These are phyloP conservation scores for Phytophthora multivora DNA, from an alignment of 352 stramenopile genomes.

Conservation along the genomic window DNA sequence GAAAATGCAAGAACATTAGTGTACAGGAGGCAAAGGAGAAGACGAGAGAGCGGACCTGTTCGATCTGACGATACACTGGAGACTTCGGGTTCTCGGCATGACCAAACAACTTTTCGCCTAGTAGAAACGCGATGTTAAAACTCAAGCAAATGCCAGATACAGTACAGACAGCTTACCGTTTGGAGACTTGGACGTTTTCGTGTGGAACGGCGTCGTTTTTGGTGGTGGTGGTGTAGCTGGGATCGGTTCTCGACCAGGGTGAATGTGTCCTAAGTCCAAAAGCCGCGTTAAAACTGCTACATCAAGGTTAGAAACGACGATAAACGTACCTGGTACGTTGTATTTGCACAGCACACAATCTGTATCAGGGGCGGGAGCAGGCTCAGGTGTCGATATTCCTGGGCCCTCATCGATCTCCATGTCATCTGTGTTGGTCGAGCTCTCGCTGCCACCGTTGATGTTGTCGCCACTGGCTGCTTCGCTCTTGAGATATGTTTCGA, in stretches of 20 bases:
- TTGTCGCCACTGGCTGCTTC: conserved; percentile 10
- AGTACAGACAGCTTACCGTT: conserved; percentile 16
- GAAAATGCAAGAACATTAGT: neutral
- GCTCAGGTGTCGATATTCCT: conserved; percentile 14
- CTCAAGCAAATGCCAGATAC: neutral
- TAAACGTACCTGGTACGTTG: conserved; percentile 62
- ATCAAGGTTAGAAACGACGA: no score
- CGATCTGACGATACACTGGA: conserved; percentile 64
- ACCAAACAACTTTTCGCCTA: conserved; percentile 58
- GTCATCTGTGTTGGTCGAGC: conserved; percentile 21
- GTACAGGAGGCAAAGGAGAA: neutral
- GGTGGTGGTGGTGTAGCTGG: conserved; percentile 11
- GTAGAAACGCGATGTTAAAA: neutral
- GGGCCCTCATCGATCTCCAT: conserved; percentile 28
- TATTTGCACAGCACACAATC: conserved; percentile 82
- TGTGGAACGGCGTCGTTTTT: conserved; percentile 26
- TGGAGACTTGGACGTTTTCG: conserved; percentile 31
- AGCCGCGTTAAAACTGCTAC: neutral
- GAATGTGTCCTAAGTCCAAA: conserved; percentile 58
- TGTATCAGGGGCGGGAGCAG: conserved; percentile 11
- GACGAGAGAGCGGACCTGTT: conserved; percentile 36
- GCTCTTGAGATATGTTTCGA: conserved; percentile 47
- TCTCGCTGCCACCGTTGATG: conserved; percentile 8
- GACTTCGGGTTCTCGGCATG: conserved; percentile 55
- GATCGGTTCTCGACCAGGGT: conserved; percentile 50